A percentile compares a stretch with the other conserved stretches of the same genome.
Conservation (phyloP, 495 filamentous ascomycete species). For the Terfezia claveryi region DNA sequence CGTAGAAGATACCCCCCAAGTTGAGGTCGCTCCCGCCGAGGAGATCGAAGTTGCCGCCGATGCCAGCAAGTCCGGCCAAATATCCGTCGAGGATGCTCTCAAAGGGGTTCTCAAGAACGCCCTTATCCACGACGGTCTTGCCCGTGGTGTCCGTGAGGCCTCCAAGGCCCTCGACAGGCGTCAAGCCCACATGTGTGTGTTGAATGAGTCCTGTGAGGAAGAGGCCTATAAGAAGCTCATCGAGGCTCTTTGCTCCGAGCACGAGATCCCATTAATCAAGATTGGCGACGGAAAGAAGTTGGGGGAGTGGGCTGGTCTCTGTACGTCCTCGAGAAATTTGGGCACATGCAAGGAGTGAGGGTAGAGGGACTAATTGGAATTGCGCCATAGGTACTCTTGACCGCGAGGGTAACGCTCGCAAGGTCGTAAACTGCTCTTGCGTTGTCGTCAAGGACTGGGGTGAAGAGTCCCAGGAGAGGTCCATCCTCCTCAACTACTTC, state of each 20-base stretch:
- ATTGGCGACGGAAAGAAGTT: slow-evolving; percentile 98
- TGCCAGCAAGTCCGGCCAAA: slow-evolving; percentile 62
- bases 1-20: slow-evolving; percentile 5
- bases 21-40: slow-evolving; percentile 43
- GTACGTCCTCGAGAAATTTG: slow-evolving; percentile 34
- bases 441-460: slow-evolving; percentile 98
- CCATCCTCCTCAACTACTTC: slow-evolving; percentile 98
- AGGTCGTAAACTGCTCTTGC: slow-evolving; percentile 99
- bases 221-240: slow-evolving; percentile 99
- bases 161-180: slow-evolving; percentile 92
- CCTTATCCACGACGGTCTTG: slow-evolving; percentile 97
- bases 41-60: slow-evolving; percentile 85
- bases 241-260: slow-evolving; percentile 89
- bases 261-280: slow-evolving; percentile 99
- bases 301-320: slow-evolving; percentile 98
- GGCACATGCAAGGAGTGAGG: not conserved
- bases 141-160: slow-evolving; percentile 91
- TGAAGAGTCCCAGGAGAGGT: slow-evolving; percentile 95
- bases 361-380: slow-evolving; percentile 1
- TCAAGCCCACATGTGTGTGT: slow-evolving; percentile 97
- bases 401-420: slow-evolving; percentile 95
- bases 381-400: slow-evolving; percentile 61
- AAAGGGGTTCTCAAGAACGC: slow-evolving; percentile 95
- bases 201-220: slow-evolving; percentile 98
- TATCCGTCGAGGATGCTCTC: slow-evolving; percentile 92